A percentile compares a stretch with the other conserved stretches of the same genome.
phyloP scores from a whole-genome alignment of 768 basidiomycete genomes.

The Russula griseocarnosa region DNA sequence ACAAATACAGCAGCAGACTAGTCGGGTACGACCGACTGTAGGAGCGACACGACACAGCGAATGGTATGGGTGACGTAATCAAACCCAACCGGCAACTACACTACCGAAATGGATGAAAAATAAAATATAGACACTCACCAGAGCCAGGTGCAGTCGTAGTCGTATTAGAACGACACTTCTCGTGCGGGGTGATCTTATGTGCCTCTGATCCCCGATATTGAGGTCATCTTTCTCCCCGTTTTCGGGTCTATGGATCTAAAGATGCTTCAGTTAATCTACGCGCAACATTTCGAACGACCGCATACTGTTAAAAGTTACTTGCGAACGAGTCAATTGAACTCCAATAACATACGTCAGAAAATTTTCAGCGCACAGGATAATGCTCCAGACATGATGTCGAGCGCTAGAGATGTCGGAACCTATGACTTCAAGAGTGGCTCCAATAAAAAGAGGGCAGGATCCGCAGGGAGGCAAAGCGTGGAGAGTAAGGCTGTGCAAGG shows the following conservation, averaged over 20 bases:
- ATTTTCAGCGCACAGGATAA: no score
- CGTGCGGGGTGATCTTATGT: background rate
- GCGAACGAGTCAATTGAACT: background rate
- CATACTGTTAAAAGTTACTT: background rate
- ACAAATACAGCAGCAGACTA: background rate
- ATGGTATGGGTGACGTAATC: background rate
- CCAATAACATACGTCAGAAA: background rate
- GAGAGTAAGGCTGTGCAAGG: background rate
- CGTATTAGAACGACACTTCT: background rate
- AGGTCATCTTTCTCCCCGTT: background rate
- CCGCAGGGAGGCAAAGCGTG: no score
- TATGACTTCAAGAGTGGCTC: background rate
- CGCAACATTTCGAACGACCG: background rate
- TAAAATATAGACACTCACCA: slow-evolving; percentile 4
- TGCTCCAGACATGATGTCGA: background rate
- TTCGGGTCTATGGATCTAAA: background rate
- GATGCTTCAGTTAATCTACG: background rate
- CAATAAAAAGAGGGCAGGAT: background rate
- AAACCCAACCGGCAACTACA: slow-evolving; percentile 10
- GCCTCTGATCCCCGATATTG: background rate
- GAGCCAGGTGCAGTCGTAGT: background rate
- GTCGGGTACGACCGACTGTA: background rate
- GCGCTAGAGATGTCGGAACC: background rate
- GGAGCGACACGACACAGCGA: background rate
- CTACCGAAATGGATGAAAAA: background rate